phyloP scores from a whole-genome alignment of 2,329 filamentous ascomycete genomes.

The Pyrenophora tritici-repentis region DNA sequence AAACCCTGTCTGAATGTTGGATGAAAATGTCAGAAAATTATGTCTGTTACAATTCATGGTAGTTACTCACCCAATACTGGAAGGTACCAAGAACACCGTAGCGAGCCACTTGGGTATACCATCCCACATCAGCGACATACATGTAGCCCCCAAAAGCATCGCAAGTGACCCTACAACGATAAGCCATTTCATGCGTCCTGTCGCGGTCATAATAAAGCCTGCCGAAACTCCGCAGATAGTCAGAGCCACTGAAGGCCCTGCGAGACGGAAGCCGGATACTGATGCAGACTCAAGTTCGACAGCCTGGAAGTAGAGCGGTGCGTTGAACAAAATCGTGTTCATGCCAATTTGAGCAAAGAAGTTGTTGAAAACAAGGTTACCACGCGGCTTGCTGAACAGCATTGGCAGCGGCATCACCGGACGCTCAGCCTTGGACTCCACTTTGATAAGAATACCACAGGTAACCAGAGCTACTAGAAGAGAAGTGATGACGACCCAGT shows the following conservation, averaged over 20 bases:
- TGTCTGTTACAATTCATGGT: no score
- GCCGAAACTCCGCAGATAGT: conserved; percentile 49
- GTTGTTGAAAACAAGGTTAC: conserved; percentile 57
- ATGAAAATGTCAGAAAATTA: no score
- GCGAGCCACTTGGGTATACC: conserved; percentile 49
- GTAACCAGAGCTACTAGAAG: conserved; percentile 50
- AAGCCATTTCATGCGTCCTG: conserved; percentile 50
- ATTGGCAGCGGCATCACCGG: conserved; percentile 58
- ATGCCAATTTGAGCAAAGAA: conserved; percentile 57
- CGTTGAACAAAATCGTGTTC: conserved; percentile 68
- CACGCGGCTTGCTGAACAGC: conserved; percentile 53
- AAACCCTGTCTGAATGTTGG: conserved; percentile 39
- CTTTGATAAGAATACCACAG: conserved; percentile 49
- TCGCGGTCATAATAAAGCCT: conserved; percentile 53
- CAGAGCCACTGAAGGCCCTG: conserved; percentile 62
- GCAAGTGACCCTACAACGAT: conserved; percentile 47
- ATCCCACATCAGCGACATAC: conserved; percentile 45
- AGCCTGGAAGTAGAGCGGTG: conserved; percentile 68
- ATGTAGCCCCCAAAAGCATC: conserved; percentile 46
- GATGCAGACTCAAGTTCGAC: conserved; percentile 65
- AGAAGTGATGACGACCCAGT: conserved; percentile 56
- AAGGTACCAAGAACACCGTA: conserved; percentile 48
- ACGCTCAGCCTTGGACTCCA: conserved; percentile 45
- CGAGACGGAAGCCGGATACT: conserved; percentile 71
- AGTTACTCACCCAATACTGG: conserved; percentile 38